Conservation (phyloP, 371 early-diverging fungal genomes). For the Choanephora cucurbitarum region DNA sequence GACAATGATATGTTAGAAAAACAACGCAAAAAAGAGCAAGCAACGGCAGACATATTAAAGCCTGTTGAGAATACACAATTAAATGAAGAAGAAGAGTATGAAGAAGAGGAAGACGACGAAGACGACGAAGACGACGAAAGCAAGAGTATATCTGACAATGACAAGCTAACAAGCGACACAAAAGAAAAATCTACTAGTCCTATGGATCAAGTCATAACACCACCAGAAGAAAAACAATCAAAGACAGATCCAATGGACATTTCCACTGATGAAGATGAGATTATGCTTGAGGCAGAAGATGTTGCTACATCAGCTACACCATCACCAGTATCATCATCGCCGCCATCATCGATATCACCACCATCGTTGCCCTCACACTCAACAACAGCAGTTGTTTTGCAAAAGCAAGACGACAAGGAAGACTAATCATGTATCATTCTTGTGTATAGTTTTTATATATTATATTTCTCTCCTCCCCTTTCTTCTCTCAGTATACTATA, state of each 20-base stretch:
- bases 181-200: constrained; percentile 3
- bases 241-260: constrained; percentile 12
- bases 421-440: not conserved
- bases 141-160: not conserved
- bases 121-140: constrained; percentile 7
- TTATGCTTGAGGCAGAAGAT: not conserved
- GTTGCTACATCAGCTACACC: constrained; percentile 28
- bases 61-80: not conserved
- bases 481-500: not conserved
- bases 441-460: constrained; percentile 1
- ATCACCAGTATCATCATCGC: constrained; percentile 45
- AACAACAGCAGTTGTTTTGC: not conserved
- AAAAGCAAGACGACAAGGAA: not conserved
- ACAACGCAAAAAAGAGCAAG: constrained; percentile 21
- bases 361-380: constrained; percentile 58
- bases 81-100: constrained; percentile 6
- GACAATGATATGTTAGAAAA: constrained; percentile 19
- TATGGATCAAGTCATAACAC: constrained; percentile 1
- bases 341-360: constrained; percentile 39
- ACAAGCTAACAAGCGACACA: constrained; percentile 1
- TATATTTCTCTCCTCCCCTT: too few species aligned
- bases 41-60: too few species aligned
- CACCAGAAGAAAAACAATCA: not conserved
- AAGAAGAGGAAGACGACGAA: constrained; percentile 5
- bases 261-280: not conserved